A percentile compares a stretch with the other conserved stretches of the same genome.
Conservation (phyloP, 2,329 filamentous ascomycete species). For the Cercospora janseana region DNA sequence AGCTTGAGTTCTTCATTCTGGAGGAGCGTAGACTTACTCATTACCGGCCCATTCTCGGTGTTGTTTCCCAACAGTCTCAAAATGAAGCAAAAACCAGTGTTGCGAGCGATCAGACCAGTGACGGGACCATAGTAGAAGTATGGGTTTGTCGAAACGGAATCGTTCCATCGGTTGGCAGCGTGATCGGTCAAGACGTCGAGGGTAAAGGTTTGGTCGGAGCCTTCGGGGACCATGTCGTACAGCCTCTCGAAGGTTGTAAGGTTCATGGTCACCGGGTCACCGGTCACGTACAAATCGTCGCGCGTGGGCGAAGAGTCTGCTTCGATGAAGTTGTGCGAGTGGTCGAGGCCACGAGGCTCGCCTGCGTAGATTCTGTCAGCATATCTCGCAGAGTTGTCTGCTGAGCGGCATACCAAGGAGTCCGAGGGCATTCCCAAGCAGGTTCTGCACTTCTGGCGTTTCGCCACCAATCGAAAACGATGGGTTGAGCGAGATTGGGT, state of each 20-base stretch:
- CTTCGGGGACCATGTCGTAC: constrained; percentile 36
- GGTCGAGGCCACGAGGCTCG: constrained; percentile 40
- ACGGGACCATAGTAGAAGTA: constrained; percentile 36
- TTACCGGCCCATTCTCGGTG: constrained; percentile 31
- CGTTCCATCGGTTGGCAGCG: constrained; percentile 30
- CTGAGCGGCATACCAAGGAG: constrained; percentile 19
- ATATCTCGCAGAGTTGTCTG: background rate
- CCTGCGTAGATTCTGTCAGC: constrained; percentile 11
- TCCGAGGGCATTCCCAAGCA: constrained; percentile 45
- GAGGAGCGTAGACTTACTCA: constrained; percentile 30
- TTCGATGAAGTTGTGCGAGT: constrained; percentile 58
- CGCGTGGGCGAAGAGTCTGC: constrained; percentile 54
- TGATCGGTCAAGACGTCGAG: constrained; percentile 35
- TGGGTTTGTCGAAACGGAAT: constrained; percentile 31
- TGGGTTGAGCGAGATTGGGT: constrained; percentile 44
- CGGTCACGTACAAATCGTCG: constrained; percentile 50
- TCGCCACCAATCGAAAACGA: constrained; percentile 34
- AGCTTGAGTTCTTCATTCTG: background rate
- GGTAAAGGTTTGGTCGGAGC: constrained; percentile 28
- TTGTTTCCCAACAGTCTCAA: constrained; percentile 34
- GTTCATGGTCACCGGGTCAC: constrained; percentile 53
- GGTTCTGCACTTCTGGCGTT: constrained; percentile 37
- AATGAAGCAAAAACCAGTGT: constrained; percentile 30
- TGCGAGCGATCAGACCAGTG: constrained; percentile 32
- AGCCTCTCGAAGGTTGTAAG: constrained; percentile 53